Conservation (phyloP, 768 basidiomycete species). For the Lactarius quietus region DNA sequence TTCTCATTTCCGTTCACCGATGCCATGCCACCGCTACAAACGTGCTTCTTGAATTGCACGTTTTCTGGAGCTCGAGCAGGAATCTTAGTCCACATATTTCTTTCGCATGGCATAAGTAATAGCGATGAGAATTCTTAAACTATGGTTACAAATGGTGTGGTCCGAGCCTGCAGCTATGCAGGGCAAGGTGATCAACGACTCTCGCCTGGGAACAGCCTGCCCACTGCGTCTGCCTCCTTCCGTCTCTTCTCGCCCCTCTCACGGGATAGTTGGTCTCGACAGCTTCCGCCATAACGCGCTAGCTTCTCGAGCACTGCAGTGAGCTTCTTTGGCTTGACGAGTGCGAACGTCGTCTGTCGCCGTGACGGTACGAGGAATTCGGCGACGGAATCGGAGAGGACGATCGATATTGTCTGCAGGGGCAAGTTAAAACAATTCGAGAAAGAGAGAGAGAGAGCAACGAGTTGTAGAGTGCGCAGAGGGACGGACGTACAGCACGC, state of each 20-base stretch:
- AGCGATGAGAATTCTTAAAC: constrained; percentile 21
- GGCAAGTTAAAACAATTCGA: background rate
- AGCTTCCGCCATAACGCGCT: constrained; percentile 58
- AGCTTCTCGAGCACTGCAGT: constrained; percentile 78
- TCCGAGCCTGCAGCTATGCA: too few relatives aligned
- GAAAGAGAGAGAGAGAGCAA: background rate
- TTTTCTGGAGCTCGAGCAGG: constrained; percentile 23
- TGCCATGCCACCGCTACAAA: constrained; percentile 17
- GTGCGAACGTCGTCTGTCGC: constrained; percentile 62
- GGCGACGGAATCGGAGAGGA: constrained; percentile 67
- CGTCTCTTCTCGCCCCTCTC: constrained; percentile 69
- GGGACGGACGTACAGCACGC: constrained; percentile 62
- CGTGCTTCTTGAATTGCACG: constrained; percentile 17
- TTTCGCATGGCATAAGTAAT: constrained; percentile 19
- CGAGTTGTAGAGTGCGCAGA: too few relatives aligned
- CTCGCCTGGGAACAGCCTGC: constrained; percentile 69
- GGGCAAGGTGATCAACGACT: constrained; percentile 40
- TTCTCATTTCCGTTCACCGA: constrained; percentile 20
- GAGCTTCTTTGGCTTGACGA: constrained; percentile 67
- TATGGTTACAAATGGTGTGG: constrained; percentile 3
- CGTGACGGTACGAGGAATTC: constrained; percentile 72
- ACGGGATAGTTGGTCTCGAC: constrained; percentile 54
- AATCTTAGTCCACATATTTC: constrained; percentile 24
- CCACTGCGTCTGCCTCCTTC: constrained; percentile 75
- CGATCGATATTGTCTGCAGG: constrained; percentile 63